A percentile compares a stretch with the other conserved stretches of the same genome.
phyloP scores from a whole-genome alignment of 352 stramenopile species.

The Pythium inflatum region DNA sequence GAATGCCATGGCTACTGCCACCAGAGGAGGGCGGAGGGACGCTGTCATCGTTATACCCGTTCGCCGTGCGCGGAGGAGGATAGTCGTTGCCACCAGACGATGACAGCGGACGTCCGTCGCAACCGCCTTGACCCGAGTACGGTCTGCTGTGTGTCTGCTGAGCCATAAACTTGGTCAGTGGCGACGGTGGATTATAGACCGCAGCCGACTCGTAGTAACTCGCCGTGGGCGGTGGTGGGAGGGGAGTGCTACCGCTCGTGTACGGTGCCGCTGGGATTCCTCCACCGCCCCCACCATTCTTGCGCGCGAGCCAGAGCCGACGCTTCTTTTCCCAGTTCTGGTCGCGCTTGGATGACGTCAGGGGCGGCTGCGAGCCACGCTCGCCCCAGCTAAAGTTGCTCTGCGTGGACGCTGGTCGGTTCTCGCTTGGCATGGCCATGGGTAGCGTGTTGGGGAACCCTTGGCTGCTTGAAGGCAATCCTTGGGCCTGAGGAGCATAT shows the following conservation, averaged over 20 bases:
- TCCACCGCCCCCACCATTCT: constrained; percentile 34
- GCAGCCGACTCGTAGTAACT: constrained; percentile 13
- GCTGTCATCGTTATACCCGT: constrained; percentile 15
- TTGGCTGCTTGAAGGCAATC: constrained; percentile 5
- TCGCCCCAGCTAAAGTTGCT: constrained; percentile 42
- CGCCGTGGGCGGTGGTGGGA: constrained; percentile 25
- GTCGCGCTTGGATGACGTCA: constrained; percentile 78
- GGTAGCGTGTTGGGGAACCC: not conserved
- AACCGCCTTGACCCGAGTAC: not conserved
- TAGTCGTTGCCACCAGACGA: constrained; percentile 1
- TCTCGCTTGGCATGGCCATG: not conserved
- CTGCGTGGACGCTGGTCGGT: constrained; percentile 26
- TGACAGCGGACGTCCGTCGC: constrained; percentile 11
- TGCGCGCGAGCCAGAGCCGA: constrained; percentile 65
- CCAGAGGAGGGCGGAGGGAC: not conserved
- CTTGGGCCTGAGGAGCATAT: constrained; percentile 7
- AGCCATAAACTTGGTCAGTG: constrained; percentile 75
- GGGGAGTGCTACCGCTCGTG: too few relatives aligned
- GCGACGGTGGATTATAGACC: constrained; percentile 52
- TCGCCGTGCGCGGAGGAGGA: constrained; percentile 14
- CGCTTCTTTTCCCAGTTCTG: constrained; percentile 86
- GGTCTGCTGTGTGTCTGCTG: constrained; percentile 45
- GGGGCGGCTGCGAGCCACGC: constrained; percentile 54
- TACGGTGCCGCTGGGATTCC: not conserved
- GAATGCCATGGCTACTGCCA: constrained; percentile 2